Percentiles rank a stretch among this genome's conserved stretches.
phyloP scores from a whole-genome alignment of 2,329 filamentous ascomycete species.

The Xylaria hypoxylon region DNA sequence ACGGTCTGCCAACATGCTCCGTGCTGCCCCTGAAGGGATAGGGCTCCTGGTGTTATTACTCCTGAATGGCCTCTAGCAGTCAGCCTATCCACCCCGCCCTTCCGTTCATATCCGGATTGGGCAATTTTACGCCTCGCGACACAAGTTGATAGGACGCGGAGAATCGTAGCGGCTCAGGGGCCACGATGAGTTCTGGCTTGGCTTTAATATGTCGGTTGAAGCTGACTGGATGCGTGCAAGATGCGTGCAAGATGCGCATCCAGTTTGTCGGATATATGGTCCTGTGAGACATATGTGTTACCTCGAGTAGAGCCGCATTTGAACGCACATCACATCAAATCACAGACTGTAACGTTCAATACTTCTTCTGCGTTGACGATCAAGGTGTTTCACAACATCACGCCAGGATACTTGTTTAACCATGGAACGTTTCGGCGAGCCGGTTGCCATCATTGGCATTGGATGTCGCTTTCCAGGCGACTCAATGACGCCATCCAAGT shows the following conservation, averaged over 20 bases:
- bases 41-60: too few species aligned
- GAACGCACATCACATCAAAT: neutral
- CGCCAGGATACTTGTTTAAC: neutral
- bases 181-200: neutral
- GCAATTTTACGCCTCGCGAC: neutral
- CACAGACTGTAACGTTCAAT: neutral
- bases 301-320: too few species aligned
- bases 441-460: constrained; percentile 11
- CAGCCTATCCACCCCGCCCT: neutral
- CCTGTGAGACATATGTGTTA: neutral
- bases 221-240: too few species aligned
- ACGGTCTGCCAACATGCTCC: neutral
- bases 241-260: neutral
- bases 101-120: neutral
- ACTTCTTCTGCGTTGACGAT: neutral
- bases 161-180: neutral
- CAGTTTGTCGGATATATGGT: neutral
- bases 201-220: constrained; percentile 1
- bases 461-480: constrained; percentile 15
- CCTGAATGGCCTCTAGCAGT: too few species aligned
- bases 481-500: constrained; percentile 7
- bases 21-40: too few species aligned
- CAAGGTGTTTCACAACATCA: neutral
- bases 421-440: neutral
- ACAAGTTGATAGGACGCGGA: neutral